Conservation (phyloP, 139 green algal species). For the Spirogloea muscicola region DNA sequence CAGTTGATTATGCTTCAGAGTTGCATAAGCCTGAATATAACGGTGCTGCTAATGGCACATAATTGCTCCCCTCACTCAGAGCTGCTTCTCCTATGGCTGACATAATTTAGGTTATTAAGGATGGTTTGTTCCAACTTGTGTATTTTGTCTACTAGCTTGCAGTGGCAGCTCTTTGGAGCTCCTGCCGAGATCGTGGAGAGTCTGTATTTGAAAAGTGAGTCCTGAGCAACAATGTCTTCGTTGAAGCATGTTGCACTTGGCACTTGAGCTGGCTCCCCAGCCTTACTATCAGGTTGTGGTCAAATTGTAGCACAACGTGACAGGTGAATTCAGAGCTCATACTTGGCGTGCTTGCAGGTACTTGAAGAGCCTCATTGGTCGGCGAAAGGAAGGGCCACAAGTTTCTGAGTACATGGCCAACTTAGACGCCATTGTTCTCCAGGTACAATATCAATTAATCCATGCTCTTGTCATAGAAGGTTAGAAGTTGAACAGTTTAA, state of each 20-base stretch:
- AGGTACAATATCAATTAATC: neutral
- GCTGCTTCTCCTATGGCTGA: neutral
- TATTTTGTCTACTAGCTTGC: neutral
- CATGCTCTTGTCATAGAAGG: neutral
- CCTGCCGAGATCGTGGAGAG: neutral
- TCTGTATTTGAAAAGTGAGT: conserved; percentile 3
- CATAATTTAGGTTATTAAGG: neutral
- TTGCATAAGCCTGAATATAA: too few species aligned
- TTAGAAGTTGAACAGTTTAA: neutral
- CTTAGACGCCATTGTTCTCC: neutral
- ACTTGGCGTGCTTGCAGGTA: neutral
- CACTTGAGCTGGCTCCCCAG: too few species aligned
- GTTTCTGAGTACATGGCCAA: neutral
- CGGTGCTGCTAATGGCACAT: too few species aligned
- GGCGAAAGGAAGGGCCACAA: neutral
- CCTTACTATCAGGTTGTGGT: too few species aligned
- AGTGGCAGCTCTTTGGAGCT: neutral
- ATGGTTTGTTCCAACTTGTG: neutral
- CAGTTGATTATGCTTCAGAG: too few species aligned
- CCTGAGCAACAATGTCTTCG: neutral
- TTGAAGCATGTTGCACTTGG: too few species aligned
- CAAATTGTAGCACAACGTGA: too few species aligned
- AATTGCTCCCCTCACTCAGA: neutral
- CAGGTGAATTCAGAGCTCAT: too few species aligned
- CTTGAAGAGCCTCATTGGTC: neutral